A percentile compares a stretch with the other conserved stretches of the same genome.
Evolutionary conservation across 306 rosid genomes (phyloP).

Genomic region (Coriaria nepalensis): DNA sequence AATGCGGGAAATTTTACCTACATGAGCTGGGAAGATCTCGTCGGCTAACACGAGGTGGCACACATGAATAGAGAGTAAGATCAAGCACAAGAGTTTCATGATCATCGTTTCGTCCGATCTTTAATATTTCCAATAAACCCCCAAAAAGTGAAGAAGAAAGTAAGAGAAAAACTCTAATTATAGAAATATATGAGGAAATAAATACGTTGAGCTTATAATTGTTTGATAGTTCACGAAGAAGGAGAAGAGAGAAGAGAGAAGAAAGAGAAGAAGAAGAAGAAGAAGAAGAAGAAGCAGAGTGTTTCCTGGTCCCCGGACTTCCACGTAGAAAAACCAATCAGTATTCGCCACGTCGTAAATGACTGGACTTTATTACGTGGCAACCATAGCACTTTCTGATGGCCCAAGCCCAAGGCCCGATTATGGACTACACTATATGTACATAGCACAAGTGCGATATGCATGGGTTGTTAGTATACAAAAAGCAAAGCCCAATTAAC

Average conservation of each 20-base stretch:
- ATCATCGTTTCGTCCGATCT: conserved; percentile 8
- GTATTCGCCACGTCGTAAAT: background rate
- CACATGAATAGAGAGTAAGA: conserved; percentile 16
- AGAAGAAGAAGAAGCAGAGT: background rate
- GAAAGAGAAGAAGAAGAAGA: background rate
- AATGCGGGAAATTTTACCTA: conserved; percentile 24
- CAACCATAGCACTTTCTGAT: background rate
- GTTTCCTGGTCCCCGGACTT: no score
- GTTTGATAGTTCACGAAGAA: no score
- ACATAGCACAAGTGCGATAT: no score
- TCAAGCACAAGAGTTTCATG: conserved; percentile 23
- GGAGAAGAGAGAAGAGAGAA: background rate
- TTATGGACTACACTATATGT: no score
- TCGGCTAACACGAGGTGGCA: conserved; percentile 31
- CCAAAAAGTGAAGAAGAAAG: background rate
- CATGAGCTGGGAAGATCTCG: conserved; percentile 43
- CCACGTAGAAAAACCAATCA: background rate
- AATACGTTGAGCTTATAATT: no score
- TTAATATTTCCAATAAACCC: background rate
- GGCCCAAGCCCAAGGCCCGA: background rate
- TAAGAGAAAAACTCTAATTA: background rate
- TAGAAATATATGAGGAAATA: no score
- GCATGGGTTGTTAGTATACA: no score
- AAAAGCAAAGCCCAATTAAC: no score
- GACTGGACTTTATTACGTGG: background rate